Evolutionary conservation across 768 basidiomycete species (phyloP).

Genomic region (Russula emetica): DNA sequence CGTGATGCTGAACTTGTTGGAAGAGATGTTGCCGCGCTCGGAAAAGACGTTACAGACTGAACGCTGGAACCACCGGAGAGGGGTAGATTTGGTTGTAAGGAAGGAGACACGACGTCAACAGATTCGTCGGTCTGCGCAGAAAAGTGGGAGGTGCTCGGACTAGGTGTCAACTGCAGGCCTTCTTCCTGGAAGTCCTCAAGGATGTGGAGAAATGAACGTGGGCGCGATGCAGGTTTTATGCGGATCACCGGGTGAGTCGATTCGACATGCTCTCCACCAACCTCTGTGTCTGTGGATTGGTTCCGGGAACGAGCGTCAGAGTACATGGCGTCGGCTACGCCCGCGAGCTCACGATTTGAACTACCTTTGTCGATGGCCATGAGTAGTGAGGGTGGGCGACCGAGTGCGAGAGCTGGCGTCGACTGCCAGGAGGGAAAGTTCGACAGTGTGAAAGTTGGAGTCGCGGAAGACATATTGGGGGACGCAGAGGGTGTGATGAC

Average conservation of each 20-base stretch:
- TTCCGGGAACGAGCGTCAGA: conserved; percentile 2
- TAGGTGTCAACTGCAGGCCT: conserved; percentile 17
- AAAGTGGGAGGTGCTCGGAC: conserved; percentile 33
- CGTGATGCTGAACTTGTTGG: conserved; percentile 28
- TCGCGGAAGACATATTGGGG: conserved; percentile 24
- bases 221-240: conserved; percentile 38
- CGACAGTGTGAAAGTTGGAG: conserved; percentile 49
- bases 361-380: conserved; percentile 41
- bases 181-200: conserved; percentile 54
- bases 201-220: conserved; percentile 63
- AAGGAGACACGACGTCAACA: conserved; percentile 27
- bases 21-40: neutral
- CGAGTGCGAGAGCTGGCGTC: conserved; percentile 34
- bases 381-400: conserved; percentile 34
- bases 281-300: conserved; percentile 8
- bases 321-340: conserved; percentile 27
- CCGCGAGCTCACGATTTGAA: conserved; percentile 29
- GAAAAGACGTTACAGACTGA: neutral
- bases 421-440: conserved; percentile 56
- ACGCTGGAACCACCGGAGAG: conserved; percentile 17
- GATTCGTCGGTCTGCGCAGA: conserved; percentile 31
- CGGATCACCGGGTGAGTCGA: conserved; percentile 31
- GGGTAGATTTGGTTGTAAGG: conserved; percentile 26
- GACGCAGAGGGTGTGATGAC: conserved; percentile 37
- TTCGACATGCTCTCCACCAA: conserved; percentile 18